Evolutionary conservation across 2,329 filamentous ascomycete species (phyloP).

Genomic region (Plenodomus lindquistii): DNA sequence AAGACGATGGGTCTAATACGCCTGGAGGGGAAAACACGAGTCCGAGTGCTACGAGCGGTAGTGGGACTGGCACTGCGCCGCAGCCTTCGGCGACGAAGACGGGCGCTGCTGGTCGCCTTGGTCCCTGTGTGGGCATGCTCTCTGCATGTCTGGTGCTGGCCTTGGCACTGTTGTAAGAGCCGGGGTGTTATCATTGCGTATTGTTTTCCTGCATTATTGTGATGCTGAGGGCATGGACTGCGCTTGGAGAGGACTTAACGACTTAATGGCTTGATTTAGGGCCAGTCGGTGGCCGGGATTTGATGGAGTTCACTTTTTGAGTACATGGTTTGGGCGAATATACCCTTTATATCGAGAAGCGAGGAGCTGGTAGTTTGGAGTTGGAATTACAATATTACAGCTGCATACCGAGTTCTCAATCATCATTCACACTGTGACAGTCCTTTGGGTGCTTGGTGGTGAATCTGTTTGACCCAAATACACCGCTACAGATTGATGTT

Average conservation of each 20-base stretch:
- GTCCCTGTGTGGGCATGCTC: background rate
- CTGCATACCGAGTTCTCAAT: background rate
- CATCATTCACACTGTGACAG: no score
- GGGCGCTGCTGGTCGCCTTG: conserved; percentile 13
- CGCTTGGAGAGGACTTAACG: background rate
- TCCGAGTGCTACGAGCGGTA: conserved; percentile 8
- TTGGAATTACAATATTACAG: background rate
- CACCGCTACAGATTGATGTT: no score
- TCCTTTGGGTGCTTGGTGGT: no score
- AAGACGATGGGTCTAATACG: conserved; percentile 58
- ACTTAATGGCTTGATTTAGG: conserved; percentile 9
- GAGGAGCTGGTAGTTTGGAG: background rate
- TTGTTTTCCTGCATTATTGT: background rate
- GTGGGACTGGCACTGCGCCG: conserved; percentile 12
- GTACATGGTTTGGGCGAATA: conserved; percentile 21
- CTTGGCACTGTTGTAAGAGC: background rate
- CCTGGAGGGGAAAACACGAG: conserved; percentile 51
- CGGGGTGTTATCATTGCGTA: background rate
- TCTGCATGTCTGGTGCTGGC: conserved; percentile 2
- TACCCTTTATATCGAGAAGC: conserved; percentile 13
- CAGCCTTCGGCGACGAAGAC: conserved; percentile 21
- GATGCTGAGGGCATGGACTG: background rate
- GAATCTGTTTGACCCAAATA: no score
- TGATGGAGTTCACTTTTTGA: conserved; percentile 4
- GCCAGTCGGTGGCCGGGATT: conserved; percentile 2